Base-by-base conservation (phyloP, 148 eudicot genomes). In the Rhododendron vialii region DNA sequence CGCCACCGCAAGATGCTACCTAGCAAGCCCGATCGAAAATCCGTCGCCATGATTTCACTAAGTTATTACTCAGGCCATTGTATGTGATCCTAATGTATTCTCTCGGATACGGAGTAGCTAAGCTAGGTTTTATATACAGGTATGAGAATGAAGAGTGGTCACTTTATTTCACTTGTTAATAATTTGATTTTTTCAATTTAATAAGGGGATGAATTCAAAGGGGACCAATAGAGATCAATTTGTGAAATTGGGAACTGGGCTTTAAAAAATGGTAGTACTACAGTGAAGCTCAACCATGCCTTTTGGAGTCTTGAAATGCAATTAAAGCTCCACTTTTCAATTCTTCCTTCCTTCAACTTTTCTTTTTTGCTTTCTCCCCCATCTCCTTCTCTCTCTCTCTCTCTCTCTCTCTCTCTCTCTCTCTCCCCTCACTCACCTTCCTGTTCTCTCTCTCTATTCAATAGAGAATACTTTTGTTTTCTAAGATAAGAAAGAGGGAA, bases 261-360 rank as follows among this genome's bases (percentile, higher is more conserved):
- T 26, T 67, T 26, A 10, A 26, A n/a, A 67, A 26, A 55, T 12
- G 80, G n/a, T 50, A 74, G 20, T 59, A 83, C 17, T 13, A 12
- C 5, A 55, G 50, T 50, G 41, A 55, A 53, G 65, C 65, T 59
- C n/a, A 22, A 20, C 65, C 6, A 22, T 59, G 82, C 86, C 82
- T 85, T 85, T 85, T 43, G 43, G 57, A 78, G 57, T 51, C 87
- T 85, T 85, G 77, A 85, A 79, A 85, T 45, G 30, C 51, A 85
- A 85, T 83, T 65, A 43, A 80, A 50, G 61, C 30, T 50, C 81
- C 4, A 45, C 41, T 55, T 15, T 41, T 6, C 45, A 2, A 51
- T 33, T 9, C 83, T 22, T 51, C 35, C 59, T 71, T 17, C 15
- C 17, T 61, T 26, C 57, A 26, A 59, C 55, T n/a, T 55, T 18